A percentile compares a stretch with the other conserved stretches of the same genome.
phyloP scores from a whole-genome alignment of 2,329 filamentous ascomycete species.

The Atkinsonella hypoxylon region DNA sequence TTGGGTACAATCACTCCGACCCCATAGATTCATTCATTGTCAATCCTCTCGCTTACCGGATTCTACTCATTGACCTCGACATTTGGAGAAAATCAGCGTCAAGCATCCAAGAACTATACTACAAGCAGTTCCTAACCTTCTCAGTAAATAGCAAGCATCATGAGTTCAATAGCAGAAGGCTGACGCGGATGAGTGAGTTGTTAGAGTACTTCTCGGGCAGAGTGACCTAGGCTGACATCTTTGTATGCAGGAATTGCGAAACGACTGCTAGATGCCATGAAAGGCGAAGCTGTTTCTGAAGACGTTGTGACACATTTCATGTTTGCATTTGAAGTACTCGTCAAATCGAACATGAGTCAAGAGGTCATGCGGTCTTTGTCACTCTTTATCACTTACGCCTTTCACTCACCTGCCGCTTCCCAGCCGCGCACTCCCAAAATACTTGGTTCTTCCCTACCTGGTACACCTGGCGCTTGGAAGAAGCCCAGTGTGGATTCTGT shows the following conservation, averaged over 20 bases:
- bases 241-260: slow-evolving; percentile 66
- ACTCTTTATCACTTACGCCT: slow-evolving; percentile 83
- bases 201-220: background rate
- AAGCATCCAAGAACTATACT: slow-evolving; percentile 77
- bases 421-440: slow-evolving; percentile 40
- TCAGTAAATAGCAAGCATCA: slow-evolving; percentile 83
- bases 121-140: slow-evolving; percentile 82
- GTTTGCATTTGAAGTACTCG: slow-evolving; percentile 63
- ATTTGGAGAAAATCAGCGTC: slow-evolving; percentile 75
- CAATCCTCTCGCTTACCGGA: slow-evolving; percentile 87
- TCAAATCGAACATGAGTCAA: slow-evolving; percentile 69
- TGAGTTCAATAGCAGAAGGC: slow-evolving; percentile 77
- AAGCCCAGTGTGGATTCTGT: slow-evolving; percentile 25
- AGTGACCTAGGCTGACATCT: slow-evolving; percentile 8
- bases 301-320: slow-evolving; percentile 68
- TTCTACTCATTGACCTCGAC: slow-evolving; percentile 84
- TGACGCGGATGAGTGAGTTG: slow-evolving; percentile 77
- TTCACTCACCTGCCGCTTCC: slow-evolving; percentile 49
- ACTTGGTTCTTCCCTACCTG: slow-evolving; percentile 25
- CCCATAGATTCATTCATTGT: slow-evolving; percentile 86
- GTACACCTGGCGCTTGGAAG: slow-evolving; percentile 26
- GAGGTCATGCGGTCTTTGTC: slow-evolving; percentile 80
- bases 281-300: slow-evolving; percentile 64
- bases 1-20: slow-evolving; percentile 72
- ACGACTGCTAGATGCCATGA: slow-evolving; percentile 78